Conservation (phyloP, 352 stramenopile genomes). For the Plasmopara halstedii region DNA sequence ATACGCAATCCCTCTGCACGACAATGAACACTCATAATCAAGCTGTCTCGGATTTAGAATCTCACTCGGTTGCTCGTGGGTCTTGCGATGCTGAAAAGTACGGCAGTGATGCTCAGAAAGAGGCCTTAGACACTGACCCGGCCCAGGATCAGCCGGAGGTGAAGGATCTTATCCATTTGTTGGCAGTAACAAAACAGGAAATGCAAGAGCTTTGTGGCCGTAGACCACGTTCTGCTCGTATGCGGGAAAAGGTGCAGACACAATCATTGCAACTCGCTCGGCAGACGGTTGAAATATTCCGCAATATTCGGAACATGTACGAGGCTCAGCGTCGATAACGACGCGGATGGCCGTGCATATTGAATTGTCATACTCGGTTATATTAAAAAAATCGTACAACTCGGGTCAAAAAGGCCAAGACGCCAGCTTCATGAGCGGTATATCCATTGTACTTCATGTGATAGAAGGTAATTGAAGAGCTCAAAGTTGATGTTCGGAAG, state of each 20-base stretch:
- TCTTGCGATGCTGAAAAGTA: background rate
- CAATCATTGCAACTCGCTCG: constrained; percentile 51
- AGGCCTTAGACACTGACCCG: background rate
- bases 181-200: constrained; percentile 40
- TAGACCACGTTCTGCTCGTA: constrained; percentile 47
- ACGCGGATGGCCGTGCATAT: background rate
- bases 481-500: too few relatives aligned
- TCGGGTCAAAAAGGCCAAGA: too few relatives aligned
- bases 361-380: background rate
- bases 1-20: background rate
- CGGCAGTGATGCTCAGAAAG: background rate
- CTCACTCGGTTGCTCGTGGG: background rate
- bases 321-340: constrained; percentile 18
- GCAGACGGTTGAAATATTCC: constrained; percentile 58
- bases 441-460: too few relatives aligned
- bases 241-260: constrained; percentile 59
- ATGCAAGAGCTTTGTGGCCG: constrained; percentile 43
- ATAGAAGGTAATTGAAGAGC: too few relatives aligned
- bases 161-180: constrained; percentile 54
- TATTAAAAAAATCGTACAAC: too few relatives aligned
- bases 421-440: too few relatives aligned
- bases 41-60: background rate
- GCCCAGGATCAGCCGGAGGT: constrained; percentile 31
- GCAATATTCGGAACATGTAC: constrained; percentile 47
- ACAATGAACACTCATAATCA: background rate